Base-by-base conservation (phyloP, 768 basidiomycete genomes). In the Chalciporus pseudorubinellus region DNA sequence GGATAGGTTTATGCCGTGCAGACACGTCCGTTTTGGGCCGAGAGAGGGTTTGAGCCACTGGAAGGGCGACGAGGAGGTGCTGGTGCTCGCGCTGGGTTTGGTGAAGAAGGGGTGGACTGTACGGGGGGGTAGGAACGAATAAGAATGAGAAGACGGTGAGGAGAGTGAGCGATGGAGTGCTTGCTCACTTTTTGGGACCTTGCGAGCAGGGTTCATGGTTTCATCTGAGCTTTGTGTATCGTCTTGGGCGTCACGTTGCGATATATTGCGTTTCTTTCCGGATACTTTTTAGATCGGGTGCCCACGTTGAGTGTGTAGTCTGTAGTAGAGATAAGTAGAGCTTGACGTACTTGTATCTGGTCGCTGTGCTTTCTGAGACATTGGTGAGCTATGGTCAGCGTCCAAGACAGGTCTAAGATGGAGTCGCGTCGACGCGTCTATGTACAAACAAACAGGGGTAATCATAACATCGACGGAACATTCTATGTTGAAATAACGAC, bases 61-160 rank as follows among this genome's bases (percentile, higher is more conserved):
- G 47, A 70, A 70, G 14, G 47, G 4, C 16, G 57, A 36, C 1
- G 57, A 18, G 18, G 55, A 14, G 5, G 55, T 39, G 24, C 31
- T 26, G 3, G 45, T 39, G 19, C 19, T 20, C 12, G 50, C 38
- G 48, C 39, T 56, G 13, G 61, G 58, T 50, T 69, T 72, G 44
- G 64, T 54, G 57, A 77, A 77, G 57, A 77, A 72, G 14, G 76
- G 73, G 55, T 77, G 75, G 41, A 70, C 75, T 75, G 48, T n/a
- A n/a, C 20, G 21, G 24, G 7, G 3, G 36, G 36, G 40, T 20
- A 45, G 45, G 24, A 19, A 36, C 10, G 48, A 34, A 22, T 44
- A 39, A 3, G 7, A n/a, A 26, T 26, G 33, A 20, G 11, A 24
- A 11, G 26, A 26, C 7, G 19, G 40, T 28, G 16, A 24, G 4